Evolutionary conservation across 371 early-diverging fungal genomes (phyloP), one percentile per base, ranked within the genome.

Genomic region (Syncephalis plumigaleata): DNA sequence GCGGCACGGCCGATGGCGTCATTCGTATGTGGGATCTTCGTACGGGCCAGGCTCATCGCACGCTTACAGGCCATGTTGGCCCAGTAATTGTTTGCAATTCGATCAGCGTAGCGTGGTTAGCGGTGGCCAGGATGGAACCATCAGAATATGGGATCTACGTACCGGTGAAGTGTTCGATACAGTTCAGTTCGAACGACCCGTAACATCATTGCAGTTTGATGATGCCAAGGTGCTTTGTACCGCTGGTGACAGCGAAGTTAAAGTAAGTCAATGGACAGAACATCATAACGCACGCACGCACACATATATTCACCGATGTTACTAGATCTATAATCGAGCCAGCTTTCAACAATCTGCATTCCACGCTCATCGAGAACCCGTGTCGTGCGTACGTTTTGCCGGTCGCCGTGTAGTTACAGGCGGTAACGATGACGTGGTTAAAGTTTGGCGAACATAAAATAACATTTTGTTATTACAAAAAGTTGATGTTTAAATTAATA

Each of bases 1-100:
- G 84, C 15, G 91, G 91, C 15, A 84, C 87, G 8, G 71, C 71
- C 13, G 87, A 88, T 63, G 91, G 91, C 7, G 70, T 71, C n/a
- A 64, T 91, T 36, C 68, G 87, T 44, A 73, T 91, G 74, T 91
- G 87, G 83, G 91, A 89, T 56, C 68, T 23, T 16, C 20, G 48
- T 24, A 24, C 13, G 5, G 51, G 51, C 15, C 51, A 51, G 27
- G n/a, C 78, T 16, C 88, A 87, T 55, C 70, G 87, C 9, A 74
- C 78, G 36, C 57, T 91, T 27, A 54, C 68, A 42, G 77, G 79
- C 8, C 87, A 91, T 57, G 58, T 67, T 42, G 74, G 62, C 58
- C 71, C 81, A 0, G 70, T 45, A 79, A 84, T 7, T 71, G 71
- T 16, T 49, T 90, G 31, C 75, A 76, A 39, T 88, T 91, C 59